Base-by-base conservation (phyloP, 306 rosid species). In the Ormosia semicastrata region DNA sequence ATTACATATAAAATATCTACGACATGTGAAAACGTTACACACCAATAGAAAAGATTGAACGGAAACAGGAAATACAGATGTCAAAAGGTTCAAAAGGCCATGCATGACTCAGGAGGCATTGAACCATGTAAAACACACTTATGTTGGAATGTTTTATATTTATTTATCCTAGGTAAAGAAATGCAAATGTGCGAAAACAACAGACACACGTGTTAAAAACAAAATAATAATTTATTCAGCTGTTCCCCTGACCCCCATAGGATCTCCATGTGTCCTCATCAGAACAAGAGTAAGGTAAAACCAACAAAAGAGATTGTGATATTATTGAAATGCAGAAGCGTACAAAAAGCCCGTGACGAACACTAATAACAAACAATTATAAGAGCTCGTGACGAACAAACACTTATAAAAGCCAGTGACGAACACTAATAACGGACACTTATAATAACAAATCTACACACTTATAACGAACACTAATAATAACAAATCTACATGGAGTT, bases 281-380 rank as follows among this genome's bases (percentile, higher is more conserved):
- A 3, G 34, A 18, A 40, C 46, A 24, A 3, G 3, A 46, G 44
- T 37, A 72, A 12, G 6, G 17, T 29, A 10, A 73, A 24, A 11
- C 66, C 66, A 67, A 71, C 56, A 4, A 70, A 39, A 39, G 54
- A 79, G 44, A 37, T 17, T 43, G 46, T 17, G 33, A 46, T 34
- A 43, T 15, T 7, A 69, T 59, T 65, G 72, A 60, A 84, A 60
- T 63, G 76, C 36, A 58, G 44, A 84, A 70, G 62, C 46, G 2
- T 37, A 44, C 39, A 29, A 75, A 66, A 47, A 78, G 4, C 37
- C 5, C 11, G 3, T 39, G 50, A 54, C 4, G 3, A 6, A 56
- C 24, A 62, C 63, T 12, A 47, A 47, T 2, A 2, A 24, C 24
- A 24, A 47, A 47, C 53, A 47, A 43, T 54, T 66, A 71, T 53